Percentiles rank a stretch among this genome's conserved stretches.
phyloP scores from a whole-genome alignment of 1,139 yeast genomes.

The Candida sojae region DNA sequence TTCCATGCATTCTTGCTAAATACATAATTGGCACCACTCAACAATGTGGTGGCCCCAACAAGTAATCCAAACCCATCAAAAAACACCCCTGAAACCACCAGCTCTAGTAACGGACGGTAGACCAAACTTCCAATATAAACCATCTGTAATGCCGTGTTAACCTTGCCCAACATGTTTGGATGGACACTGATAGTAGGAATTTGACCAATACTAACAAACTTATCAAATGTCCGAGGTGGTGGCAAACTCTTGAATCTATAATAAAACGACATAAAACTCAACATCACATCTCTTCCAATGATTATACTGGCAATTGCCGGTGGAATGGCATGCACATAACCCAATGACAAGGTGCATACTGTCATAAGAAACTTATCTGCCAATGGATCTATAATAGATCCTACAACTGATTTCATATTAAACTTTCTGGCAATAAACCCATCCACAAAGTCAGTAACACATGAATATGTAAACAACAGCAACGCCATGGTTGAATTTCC shows the following conservation, averaged over 20 bases:
- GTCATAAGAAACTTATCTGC: conserved; percentile 95
- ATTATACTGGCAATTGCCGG: conserved; percentile 68
- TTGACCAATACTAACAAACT: conserved; percentile 58
- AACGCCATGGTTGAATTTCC: conserved; percentile 66
- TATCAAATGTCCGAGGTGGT: conserved; percentile 66
- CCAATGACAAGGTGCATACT: conserved; percentile 75
- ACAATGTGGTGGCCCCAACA: conserved; percentile 75
- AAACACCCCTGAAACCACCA: conserved; percentile 14
- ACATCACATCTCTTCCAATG: conserved; percentile 79
- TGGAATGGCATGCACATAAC: conserved; percentile 70
- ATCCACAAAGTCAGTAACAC: conserved; percentile 88
- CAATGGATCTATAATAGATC: conserved; percentile 90
- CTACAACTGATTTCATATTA: conserved; percentile 78
- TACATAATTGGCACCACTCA: conserved; percentile 78
- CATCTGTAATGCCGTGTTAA: conserved; percentile 93
- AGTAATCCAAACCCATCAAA: conserved; percentile 26
- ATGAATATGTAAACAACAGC: conserved; percentile 76
- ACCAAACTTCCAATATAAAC: conserved; percentile 78
- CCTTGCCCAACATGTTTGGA: conserved; percentile 86
- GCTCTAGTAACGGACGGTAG: conserved; percentile 58
- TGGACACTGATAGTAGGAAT: conserved; percentile 81
- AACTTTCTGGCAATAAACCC: conserved; percentile 85
- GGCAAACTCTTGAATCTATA: conserved; percentile 76
- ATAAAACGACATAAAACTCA: conserved; percentile 75
- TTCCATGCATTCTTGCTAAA: conserved; percentile 69